Base-by-base conservation (phyloP, 2,329 filamentous ascomycete species). In the Ophiosphaerella herpotricha region DNA sequence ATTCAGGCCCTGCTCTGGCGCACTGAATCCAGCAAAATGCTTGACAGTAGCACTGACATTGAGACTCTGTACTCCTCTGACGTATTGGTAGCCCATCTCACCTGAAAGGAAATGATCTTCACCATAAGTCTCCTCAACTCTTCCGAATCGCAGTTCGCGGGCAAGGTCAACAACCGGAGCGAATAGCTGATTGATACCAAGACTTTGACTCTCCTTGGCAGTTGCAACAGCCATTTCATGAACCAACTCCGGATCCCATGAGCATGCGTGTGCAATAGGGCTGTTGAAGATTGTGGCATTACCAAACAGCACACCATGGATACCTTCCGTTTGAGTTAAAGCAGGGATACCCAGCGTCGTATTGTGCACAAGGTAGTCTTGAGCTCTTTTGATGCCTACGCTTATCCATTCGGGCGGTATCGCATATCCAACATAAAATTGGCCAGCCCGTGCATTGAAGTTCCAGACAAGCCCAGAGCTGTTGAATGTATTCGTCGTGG, bases 221-320 rank as follows among this genome's bases (percentile, higher is more conserved):
- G 90, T 89, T 14, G 82, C 79, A 3, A 75, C 74, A 6, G 78
- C 87, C 86, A 90, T 90, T 57, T 87, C 80, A 57, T 85, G 73
- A 3, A 90, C 75, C 12, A 90, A 72, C 35, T 79, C 78, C 0
- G 82, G 81, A 64, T 91, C 88, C 75, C 85, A 91, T 0, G 87
- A 87, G 63, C 86, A 89, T 13, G 83, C 87, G 45, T 88, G 83
- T 7, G 78, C 87, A 58, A 91, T 90, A 0, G 88, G 88, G 1
- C 85, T 89, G 72, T 90, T 91, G 77, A 90, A 91, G 51, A 91
- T 88, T 1, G 88, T 91, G 2, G 86, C 87, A 67, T 90, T 90
- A 8, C 82, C 81, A 37, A 87, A 81, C 29, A 90, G 75, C 57
- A 90, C 85, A 1, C 87, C 88, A 62, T 91, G 88, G 38, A 91